Percentiles rank a stretch among this genome's conserved stretches.
Evolutionary conservation across 2,329 filamentous ascomycete species (phyloP).

Genomic region (Verticillium tricorpus): DNA sequence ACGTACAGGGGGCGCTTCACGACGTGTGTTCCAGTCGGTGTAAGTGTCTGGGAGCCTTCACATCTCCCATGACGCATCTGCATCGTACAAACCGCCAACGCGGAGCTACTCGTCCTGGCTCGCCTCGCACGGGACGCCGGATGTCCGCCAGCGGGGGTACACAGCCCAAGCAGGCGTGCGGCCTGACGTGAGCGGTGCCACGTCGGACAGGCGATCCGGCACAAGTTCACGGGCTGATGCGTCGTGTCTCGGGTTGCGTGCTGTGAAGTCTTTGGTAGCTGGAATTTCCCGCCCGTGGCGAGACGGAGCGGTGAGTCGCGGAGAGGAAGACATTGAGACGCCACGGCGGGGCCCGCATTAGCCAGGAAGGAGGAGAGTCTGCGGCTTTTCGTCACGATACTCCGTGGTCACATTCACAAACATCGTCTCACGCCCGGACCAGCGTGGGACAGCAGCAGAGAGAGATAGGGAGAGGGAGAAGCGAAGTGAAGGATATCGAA

Average conservation of each 20-base stretch:
- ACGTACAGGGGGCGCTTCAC: no score
- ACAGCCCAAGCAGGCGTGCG: background rate
- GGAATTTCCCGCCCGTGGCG: background rate
- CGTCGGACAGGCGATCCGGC: background rate
- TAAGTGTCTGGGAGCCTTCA: no score
- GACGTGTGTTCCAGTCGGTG: no score
- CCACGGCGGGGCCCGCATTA: no score
- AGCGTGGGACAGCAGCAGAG: background rate
- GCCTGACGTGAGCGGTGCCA: background rate
- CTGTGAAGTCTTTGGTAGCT: background rate
- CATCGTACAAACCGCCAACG: no score
- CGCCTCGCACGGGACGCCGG: no score
- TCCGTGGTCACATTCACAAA: no score
- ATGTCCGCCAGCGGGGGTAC: background rate
- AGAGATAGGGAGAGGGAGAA: background rate
- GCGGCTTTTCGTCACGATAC: no score
- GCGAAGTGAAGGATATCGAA: constrained; percentile 16
- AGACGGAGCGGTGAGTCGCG: background rate
- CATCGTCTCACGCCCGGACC: no score
- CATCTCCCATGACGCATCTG: no score
- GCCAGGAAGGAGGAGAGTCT: no score
- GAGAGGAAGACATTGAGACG: background rate
- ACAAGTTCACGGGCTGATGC: background rate
- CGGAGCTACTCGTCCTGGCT: no score
- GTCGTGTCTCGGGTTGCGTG: background rate